Base-by-base conservation (phyloP, 352 stramenopile species). In the Pythium monospermum region DNA sequence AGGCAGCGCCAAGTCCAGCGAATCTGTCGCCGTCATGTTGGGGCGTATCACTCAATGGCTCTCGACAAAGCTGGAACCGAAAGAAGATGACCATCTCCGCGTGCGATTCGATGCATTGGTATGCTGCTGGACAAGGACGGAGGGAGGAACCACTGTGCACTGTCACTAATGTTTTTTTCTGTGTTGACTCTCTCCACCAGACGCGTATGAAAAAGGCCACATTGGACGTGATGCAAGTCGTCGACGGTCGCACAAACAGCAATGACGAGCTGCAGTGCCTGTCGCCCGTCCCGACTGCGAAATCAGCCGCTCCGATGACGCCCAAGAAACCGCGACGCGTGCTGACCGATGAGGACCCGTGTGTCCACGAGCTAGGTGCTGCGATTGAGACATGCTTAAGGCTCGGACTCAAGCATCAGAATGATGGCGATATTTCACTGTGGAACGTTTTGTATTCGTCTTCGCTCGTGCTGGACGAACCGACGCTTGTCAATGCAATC, bases 401-500 rank as follows among this genome's bases (percentile, higher is more conserved):
- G 57, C 57, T 87, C 16, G 79, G 79, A 2, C 50, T 90, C 0
- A 81, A 73, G 38, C 58, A 64, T 12, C 65, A 73, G 13, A 68
- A 27, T 30, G 61, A 74, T 19, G 62, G 73, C 25, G 62, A 72
- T n/a, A 51, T 76, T n/a, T 82, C 76, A 36, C 73, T 74, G 42
- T 91, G 80, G 80, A 77, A 81, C 22, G 76, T 91, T 0, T 54
- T 91, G 38, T 86, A 87, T 56, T 71, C 75, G 11, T 86, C 71
- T 45, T 82, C 77, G 28, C 69, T 88, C n/a, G 71, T 88, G 43
- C 62, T 91, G 2, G 77, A 91, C 22, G 80, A 91, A 21, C 65
- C 75, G 12, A 77, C 76, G 10, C 53, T 91, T 13, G 71, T 87
- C 43, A 72, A 87, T 43, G 75, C 64, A 48, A 77, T 88, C 40